These are phyloP conservation scores for Boletus tomentosulus DNA, from an alignment of 768 basidiomycete genomes.

Conservation along the genomic window DNA sequence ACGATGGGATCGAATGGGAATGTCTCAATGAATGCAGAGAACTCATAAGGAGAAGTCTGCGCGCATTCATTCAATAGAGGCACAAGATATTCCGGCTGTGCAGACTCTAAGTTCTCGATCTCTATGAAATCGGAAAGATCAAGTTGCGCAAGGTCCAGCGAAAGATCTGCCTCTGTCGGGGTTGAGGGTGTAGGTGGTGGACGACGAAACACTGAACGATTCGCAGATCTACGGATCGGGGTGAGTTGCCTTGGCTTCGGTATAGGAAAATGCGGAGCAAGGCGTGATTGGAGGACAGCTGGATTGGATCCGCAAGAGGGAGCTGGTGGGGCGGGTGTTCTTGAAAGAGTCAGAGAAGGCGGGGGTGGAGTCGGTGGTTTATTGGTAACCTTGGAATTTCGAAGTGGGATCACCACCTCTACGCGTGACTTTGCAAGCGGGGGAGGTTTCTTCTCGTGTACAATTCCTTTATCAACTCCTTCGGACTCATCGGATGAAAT, in stretches of 20 bases:
- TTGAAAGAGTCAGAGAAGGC: conserved; percentile 3
- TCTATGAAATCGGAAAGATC: conserved; percentile 49
- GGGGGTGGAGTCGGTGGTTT: conserved; percentile 9
- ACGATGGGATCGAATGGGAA: conserved; percentile 75
- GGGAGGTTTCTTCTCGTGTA: conserved; percentile 3
- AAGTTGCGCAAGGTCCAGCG: conserved; percentile 31
- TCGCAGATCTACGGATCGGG: conserved; percentile 51
- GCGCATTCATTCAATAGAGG: conserved; percentile 70
- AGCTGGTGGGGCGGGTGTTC: neutral
- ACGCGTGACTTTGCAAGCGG: conserved; percentile 22
- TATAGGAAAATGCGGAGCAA: conserved; percentile 13
- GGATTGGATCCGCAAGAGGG: neutral
- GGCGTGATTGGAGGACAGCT: neutral
- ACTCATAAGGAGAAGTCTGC: conserved; percentile 67
- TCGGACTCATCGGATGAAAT: conserved; percentile 51
- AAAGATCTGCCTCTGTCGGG: conserved; percentile 46
- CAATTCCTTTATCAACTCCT: conserved; percentile 18
- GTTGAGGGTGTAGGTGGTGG: conserved; percentile 56
- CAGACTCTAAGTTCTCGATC: conserved; percentile 41
- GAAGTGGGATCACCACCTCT: conserved; percentile 42
- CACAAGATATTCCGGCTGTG: conserved; percentile 49
- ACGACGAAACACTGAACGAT: conserved; percentile 32
- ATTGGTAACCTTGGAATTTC: conserved; percentile 14
- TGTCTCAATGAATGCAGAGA: conserved; percentile 77
- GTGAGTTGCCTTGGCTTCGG: conserved; percentile 59